Percentiles rank a stretch among this genome's conserved stretches.
These are phyloP conservation scores for Xylaria grammica DNA, from an alignment of 495 filamentous ascomycete genomes.

Conservation along the genomic window DNA sequence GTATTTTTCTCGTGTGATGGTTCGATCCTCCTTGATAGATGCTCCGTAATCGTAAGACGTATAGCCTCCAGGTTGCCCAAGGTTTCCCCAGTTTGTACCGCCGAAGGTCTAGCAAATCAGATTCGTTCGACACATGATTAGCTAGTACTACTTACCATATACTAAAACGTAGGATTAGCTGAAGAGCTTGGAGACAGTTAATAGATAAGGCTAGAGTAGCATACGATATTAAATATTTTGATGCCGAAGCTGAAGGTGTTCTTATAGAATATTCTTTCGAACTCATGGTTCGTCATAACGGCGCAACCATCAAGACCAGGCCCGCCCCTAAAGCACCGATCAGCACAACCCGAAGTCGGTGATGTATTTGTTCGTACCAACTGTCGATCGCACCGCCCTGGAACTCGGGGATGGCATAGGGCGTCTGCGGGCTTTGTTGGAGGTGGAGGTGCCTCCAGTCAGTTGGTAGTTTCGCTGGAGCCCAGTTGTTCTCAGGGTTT, in stretches of 20 bases:
- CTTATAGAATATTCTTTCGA: conserved; percentile 82
- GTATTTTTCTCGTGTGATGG: conserved; percentile 76
- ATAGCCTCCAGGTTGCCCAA: conserved; percentile 74
- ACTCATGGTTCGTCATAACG: conserved; percentile 68
- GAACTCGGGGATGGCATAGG: conserved; percentile 73
- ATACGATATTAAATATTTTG: conserved; percentile 41
- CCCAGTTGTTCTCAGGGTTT: conserved; percentile 47
- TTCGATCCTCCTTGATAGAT: conserved; percentile 66
- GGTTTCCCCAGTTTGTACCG: conserved; percentile 86
- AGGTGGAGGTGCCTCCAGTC: conserved; percentile 54
- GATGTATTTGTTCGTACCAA: not conserved
- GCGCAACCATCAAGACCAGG: conserved; percentile 68
- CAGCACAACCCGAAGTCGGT: not conserved
- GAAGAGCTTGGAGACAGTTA: not conserved
- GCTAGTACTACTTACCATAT: conserved; percentile 4
- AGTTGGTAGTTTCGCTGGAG: conserved; percentile 50
- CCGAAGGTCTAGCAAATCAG: conserved; percentile 55
- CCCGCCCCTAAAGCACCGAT: conserved; percentile 62
- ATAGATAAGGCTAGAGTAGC: conserved; percentile 24
- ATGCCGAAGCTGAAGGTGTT: conserved; percentile 67
- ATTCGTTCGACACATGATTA: not conserved
- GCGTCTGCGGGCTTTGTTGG: conserved; percentile 66
- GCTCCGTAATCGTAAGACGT: conserved; percentile 78
- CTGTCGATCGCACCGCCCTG: conserved; percentile 77
- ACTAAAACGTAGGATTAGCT: not conserved